phyloP scores from a whole-genome alignment of 2,329 filamentous ascomycete genomes.

The Diaporthe eres region DNA sequence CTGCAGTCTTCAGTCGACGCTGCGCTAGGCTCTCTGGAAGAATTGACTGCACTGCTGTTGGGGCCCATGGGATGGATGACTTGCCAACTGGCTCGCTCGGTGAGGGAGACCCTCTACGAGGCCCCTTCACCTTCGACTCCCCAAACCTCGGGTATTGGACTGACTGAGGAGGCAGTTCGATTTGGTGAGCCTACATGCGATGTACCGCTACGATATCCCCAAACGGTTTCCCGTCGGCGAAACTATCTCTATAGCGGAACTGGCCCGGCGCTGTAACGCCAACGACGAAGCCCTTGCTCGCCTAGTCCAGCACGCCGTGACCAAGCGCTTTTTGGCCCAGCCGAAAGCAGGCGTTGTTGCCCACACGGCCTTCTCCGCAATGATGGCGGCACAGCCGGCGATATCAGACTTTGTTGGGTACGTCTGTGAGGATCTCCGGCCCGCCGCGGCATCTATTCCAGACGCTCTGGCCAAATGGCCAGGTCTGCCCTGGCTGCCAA shows the following conservation, averaged over 20 bases:
- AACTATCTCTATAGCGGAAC: background rate
- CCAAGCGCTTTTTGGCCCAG: background rate
- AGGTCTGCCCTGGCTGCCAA: background rate
- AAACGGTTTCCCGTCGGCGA: background rate
- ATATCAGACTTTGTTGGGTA: background rate
- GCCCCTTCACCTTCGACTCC: background rate
- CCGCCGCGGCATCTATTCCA: background rate
- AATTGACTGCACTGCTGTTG: background rate
- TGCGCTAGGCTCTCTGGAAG: background rate
- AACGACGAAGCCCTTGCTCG: background rate
- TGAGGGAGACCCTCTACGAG: background rate
- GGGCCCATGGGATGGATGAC: background rate
- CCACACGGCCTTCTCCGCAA: background rate
- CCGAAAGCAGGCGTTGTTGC: background rate
- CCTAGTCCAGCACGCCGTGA: background rate
- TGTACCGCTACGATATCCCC: background rate
- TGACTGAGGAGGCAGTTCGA: background rate
- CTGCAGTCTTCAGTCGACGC: background rate
- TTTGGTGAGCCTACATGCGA: background rate
- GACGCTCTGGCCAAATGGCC: background rate
- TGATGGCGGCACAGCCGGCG: background rate
- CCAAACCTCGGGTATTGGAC: background rate
- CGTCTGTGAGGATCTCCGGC: background rate
- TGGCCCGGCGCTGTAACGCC: background rate
- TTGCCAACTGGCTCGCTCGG: background rate